Conservation (phyloP, 129 eudicot genomes). For the Chrysanthemum seticuspe region DNA sequence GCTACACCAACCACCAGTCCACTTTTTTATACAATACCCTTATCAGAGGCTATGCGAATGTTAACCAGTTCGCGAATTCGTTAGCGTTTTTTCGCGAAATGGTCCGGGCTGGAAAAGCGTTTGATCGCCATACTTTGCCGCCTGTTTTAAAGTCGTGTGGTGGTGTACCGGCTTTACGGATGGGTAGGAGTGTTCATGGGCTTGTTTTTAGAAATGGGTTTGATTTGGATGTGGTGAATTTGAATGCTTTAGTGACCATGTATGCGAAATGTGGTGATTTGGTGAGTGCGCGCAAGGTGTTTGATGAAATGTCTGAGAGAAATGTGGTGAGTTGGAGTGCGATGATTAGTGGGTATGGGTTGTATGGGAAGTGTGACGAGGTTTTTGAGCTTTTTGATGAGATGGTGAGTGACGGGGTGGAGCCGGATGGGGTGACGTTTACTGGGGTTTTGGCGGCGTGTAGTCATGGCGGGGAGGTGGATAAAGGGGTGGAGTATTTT, state of each 20-base stretch:
- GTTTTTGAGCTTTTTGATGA: slow-evolving; percentile 37
- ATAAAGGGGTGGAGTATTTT: slow-evolving; percentile 49
- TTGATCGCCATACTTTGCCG: slow-evolving; percentile 49
- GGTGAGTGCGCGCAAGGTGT: slow-evolving; percentile 35
- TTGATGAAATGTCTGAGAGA: slow-evolving; percentile 49
- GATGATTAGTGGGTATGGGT: slow-evolving; percentile 47
- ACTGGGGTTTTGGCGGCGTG: slow-evolving; percentile 30
- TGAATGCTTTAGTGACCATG: slow-evolving; percentile 31
- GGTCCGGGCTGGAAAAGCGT: slow-evolving; percentile 28
- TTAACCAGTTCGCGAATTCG: slow-evolving; percentile 27
- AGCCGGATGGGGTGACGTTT: slow-evolving; percentile 33
- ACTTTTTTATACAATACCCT: slow-evolving; percentile 58
- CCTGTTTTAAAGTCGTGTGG: slow-evolving; percentile 48
- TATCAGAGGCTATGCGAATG: slow-evolving; percentile 40
- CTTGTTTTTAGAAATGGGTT: slow-evolving; percentile 39
- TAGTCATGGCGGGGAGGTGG: slow-evolving; percentile 53
- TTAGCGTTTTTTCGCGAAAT: slow-evolving; percentile 39
- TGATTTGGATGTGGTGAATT: slow-evolving; percentile 35
- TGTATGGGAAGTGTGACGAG: slow-evolving; percentile 26
- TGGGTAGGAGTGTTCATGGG: slow-evolving; percentile 39
- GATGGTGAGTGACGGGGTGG: slow-evolving; percentile 28
- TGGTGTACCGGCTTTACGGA: slow-evolving; percentile 35
- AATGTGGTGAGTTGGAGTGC: slow-evolving; percentile 51
- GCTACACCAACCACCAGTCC: slow-evolving; percentile 40
- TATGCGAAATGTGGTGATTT: slow-evolving; percentile 27